phyloP scores from a whole-genome alignment of 768 basidiomycete genomes.

The Lentinula sp. region DNA sequence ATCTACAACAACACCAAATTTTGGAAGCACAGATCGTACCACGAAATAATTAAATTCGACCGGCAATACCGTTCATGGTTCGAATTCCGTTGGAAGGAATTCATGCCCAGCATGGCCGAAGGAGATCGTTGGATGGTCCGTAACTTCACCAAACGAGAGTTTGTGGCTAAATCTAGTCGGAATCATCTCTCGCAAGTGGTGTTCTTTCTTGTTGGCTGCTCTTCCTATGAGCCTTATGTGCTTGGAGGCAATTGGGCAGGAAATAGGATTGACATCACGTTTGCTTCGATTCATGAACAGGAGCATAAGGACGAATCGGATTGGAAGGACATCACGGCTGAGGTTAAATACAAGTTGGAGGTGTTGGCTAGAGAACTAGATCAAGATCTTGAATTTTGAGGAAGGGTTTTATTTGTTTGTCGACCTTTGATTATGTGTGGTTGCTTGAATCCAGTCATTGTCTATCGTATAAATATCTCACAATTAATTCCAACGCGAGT shows the following conservation, averaged over 20 bases:
- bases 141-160: neutral
- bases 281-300: neutral
- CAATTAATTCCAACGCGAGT: too few relatives aligned
- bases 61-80: neutral
- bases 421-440: too few relatives aligned
- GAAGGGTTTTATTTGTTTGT: too few relatives aligned
- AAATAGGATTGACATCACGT: neutral
- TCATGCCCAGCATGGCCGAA: neutral
- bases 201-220: neutral
- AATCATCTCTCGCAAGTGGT: neutral
- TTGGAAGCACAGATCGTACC: too few relatives aligned
- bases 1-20: neutral
- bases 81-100: neutral
- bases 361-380: neutral
- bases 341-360: neutral
- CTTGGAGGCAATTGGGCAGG: neutral
- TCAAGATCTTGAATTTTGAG: too few relatives aligned
- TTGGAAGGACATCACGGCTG: neutral
- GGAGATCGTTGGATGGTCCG: neutral
- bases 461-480: too few relatives aligned
- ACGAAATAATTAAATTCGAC: too few relatives aligned
- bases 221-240: neutral
- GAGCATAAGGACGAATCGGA: neutral
- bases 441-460: too few relatives aligned
- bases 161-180: neutral